Evolutionary conservation across 2,329 filamentous ascomycete species (phyloP).

Genomic region (Calonectria hawksworthii): DNA sequence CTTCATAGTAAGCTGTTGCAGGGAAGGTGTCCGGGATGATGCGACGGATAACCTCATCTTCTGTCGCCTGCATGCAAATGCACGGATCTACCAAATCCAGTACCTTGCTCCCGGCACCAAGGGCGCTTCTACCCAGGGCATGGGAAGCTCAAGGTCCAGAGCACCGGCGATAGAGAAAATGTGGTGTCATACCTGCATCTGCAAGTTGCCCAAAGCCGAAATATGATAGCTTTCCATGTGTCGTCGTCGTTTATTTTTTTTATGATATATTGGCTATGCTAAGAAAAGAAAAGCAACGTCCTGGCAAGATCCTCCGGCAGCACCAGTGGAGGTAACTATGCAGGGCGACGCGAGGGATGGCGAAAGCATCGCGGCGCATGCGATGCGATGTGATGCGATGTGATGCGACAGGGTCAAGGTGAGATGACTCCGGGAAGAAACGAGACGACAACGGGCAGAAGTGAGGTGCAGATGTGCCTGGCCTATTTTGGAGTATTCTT

Average conservation of each 20-base stretch:
- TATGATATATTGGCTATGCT: conserved; percentile 19
- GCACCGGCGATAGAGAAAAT: conserved; percentile 22
- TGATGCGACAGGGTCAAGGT: conserved; percentile 3
- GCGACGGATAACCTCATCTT: conserved; percentile 15
- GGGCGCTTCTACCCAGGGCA: conserved; percentile 14
- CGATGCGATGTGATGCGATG: conserved; percentile 11
- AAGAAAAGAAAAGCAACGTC: not conserved
- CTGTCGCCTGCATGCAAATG: conserved; percentile 14
- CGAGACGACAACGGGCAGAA: not conserved
- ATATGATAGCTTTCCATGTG: conserved; percentile 34
- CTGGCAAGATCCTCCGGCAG: not conserved
- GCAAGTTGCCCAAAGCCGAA: conserved; percentile 32
- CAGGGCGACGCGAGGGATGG: conserved; percentile 1
- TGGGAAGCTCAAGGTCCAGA: conserved; percentile 18
- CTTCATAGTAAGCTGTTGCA: not conserved
- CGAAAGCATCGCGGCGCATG: conserved; percentile 4
- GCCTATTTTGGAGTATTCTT: conserved; percentile 13
- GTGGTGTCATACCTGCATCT: conserved; percentile 45
- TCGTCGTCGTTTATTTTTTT: not conserved
- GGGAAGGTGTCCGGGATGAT: not conserved
- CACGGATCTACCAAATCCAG: conserved; percentile 26
- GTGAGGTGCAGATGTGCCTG: conserved; percentile 26
- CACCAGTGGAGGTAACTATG: conserved; percentile 12
- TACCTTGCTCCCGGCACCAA: conserved; percentile 20
- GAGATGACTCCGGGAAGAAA: conserved; percentile 3